Conservation (phyloP, 1,139 yeast genomes). For the Taphrina communis region DNA sequence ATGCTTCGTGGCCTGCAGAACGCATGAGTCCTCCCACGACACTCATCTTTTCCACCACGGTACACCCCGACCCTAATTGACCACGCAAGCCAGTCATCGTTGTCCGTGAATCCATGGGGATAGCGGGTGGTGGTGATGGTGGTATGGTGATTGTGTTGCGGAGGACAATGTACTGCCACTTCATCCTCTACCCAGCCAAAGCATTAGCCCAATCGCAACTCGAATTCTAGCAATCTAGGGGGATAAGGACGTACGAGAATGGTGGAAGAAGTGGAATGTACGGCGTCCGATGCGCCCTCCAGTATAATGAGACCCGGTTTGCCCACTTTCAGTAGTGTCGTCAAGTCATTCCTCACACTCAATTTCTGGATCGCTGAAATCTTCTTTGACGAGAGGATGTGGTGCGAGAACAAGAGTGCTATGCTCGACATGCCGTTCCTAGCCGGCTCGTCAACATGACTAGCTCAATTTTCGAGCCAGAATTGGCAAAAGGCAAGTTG, state of each 20-base stretch:
- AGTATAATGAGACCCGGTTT: constrained; percentile 15
- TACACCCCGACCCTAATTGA: background rate
- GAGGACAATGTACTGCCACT: constrained; percentile 19
- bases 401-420: constrained; percentile 16
- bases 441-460: too few species aligned
- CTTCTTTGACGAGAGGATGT: constrained; percentile 21
- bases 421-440: background rate
- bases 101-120: background rate
- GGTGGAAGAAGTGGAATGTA: background rate
- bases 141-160: background rate
- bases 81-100: background rate
- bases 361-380: background rate
- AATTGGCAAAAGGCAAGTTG: too few species aligned
- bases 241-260: background rate
- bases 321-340: constrained; percentile 11
- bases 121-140: too few species aligned
- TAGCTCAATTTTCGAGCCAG: too few species aligned
- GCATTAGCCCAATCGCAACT: too few species aligned
- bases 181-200: constrained; percentile 3
- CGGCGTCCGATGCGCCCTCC: background rate
- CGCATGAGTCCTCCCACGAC: background rate
- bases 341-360: background rate
- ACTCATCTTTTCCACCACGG: background rate
- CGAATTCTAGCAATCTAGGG: too few species aligned
- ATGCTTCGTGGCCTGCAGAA: background rate